phyloP scores from a whole-genome alignment of 2,329 filamentous ascomycete species.

The Pseudodiploospora longispora region DNA sequence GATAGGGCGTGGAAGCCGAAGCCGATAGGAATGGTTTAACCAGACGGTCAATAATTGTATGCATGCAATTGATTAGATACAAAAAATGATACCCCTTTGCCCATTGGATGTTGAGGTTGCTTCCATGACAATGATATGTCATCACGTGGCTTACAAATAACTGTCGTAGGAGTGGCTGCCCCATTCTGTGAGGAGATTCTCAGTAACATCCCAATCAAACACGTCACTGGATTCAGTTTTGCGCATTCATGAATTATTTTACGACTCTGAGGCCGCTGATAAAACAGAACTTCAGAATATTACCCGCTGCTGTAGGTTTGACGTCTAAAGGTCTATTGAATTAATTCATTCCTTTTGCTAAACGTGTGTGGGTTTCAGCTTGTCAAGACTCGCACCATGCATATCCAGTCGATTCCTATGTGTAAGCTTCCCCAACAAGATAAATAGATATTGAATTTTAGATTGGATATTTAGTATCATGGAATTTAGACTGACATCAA shows the following conservation, averaged over 20 bases:
- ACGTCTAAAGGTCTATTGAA: background rate
- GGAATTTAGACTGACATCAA: constrained; percentile 1
- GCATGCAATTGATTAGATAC: no score
- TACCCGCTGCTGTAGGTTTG: constrained; percentile 4
- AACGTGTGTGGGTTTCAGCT: constrained; percentile 9
- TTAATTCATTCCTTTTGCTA: constrained; percentile 3
- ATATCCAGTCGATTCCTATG: constrained; percentile 84
- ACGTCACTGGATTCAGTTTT: background rate
- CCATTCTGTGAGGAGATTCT: background rate
- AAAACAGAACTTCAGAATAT: constrained; percentile 1
- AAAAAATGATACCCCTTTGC: no score
- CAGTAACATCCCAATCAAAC: background rate
- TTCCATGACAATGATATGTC: no score
- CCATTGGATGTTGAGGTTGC: no score
- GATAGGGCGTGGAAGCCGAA: constrained; percentile 48
- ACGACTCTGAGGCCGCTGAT: background rate
- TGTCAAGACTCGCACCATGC: constrained; percentile 46
- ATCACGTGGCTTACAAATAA: constrained; percentile 9
- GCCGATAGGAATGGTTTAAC: constrained; percentile 48
- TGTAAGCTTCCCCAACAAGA: constrained; percentile 47
- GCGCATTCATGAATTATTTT: constrained; percentile 7
- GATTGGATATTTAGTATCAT: constrained; percentile 4
- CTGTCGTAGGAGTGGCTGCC: background rate
- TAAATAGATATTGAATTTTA: background rate
- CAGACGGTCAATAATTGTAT: no score